Evolutionary conservation across 1,284 basidiomycete genomes (phyloP), one percentile per base, ranked within the genome.

Genomic region (Sporisorium iseilematis-ciliati): DNA sequence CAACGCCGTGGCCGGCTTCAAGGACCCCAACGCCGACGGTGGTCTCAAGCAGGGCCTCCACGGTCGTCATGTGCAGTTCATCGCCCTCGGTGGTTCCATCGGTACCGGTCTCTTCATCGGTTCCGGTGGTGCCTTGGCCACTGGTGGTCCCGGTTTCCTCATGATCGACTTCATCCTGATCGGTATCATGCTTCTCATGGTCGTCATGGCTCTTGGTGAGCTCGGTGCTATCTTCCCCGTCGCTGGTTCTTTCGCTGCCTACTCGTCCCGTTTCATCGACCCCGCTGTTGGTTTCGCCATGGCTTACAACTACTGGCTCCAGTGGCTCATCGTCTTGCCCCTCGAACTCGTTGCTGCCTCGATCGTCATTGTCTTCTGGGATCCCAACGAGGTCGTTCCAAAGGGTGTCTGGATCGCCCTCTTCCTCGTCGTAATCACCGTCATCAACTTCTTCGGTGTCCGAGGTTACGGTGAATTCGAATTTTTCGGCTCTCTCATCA

Each of bases 21-120:
- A 60, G 57, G 56, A 62, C 54, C 58, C 73, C 31, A 40, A 54
- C 21, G 48, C 29, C 18, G 64, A 70, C 3, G 55, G 33, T 12
- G 78, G 71, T n/a, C 70, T 83, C 14, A 84, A 83, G 72, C 76
- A 79, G 12, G 50, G 58, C 20, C 77, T 84, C 23, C 42, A 43
- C 4, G 75, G 76, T 21, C 76, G 82, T 49, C 82, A 83, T 49
- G 81, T 83, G 46, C 82, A 83, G 73, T 77, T 80, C 48, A 80
- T 80, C 41, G 79, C 79, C 23, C 73, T 80, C 26, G 79, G 79
- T 59, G 79, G 79, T 42, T 86, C 86, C 21, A 88, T 88, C 73
- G 88, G 88, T 55, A 88, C 88, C 43, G 88, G 87, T 85, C 78
- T 86, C 40, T 85, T 82, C 67, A 85, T 89, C 68, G 88, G 88